Evolutionary conservation across 148 eudicot genomes (phyloP), one percentile per base, ranked within the genome.

Genomic region (Camellia sinensis): DNA sequence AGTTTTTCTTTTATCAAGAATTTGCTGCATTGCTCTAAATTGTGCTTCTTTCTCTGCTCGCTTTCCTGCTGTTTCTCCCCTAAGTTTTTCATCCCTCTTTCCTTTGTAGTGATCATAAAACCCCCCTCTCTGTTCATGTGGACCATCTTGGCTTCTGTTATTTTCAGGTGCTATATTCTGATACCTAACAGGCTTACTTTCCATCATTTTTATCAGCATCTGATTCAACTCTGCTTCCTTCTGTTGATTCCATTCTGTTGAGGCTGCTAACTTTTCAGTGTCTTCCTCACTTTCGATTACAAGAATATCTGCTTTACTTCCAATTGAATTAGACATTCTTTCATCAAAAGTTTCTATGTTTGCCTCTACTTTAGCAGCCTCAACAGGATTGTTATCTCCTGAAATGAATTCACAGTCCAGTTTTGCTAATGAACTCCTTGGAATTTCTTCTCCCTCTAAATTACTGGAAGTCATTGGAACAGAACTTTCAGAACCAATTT

Each of bases 171-270:
- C 82, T 21, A n/a, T 67, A n/a, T 43, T 90, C 77, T 76, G 86
- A 74, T 85, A 80, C 79, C 83, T 89, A 59, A 74, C 82, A 65
- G 88, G 84, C 84, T 87, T 92, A 73, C 82, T 90, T 81, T 92
- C 89, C 74, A 89, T 88, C 89, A 96, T 93, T 80, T 89, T 89
- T 88, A 84, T 85, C 84, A 94, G 85, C 90, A 96, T 87, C 83
- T 92, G 92, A 80, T 90, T 91, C 80, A 96, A 74, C 83, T 96
- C 97, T 75, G 89, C 95, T 86, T 93, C 98, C 81, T 91, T 96
- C 84, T 90, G 88, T 71, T 87, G 90, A 76, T 81, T 93, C 99
- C 99, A 96, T 82, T 92, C 98, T 74, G 85, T 84, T 43, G 98
- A 94, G 84, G 88, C 91, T 11, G 81, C 68, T 82, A 89, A 3